Percentiles rank a stretch among this genome's conserved stretches.
phyloP scores from a whole-genome alignment of 108 stramenopile species.

The Cyclotella cryptica region DNA sequence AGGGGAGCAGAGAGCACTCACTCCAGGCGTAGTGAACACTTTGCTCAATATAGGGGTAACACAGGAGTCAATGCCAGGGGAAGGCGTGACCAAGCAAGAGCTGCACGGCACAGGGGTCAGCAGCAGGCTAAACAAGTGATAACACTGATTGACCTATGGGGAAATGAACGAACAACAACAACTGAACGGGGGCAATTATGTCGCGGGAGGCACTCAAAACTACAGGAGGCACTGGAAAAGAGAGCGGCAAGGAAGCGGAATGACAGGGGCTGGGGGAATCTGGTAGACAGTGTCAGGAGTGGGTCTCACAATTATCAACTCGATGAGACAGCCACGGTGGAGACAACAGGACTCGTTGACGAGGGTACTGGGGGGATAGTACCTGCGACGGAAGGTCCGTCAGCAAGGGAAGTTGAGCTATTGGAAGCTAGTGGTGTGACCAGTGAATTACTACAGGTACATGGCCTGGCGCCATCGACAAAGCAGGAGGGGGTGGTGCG shows the following conservation, averaged over 20 bases:
- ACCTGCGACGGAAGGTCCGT: no score
- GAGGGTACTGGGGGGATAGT: not conserved
- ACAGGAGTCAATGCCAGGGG: not conserved
- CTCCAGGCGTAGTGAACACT: conserved; percentile 19
- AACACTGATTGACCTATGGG: conserved; percentile 20
- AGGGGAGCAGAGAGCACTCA: not conserved
- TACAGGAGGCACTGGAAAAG: conserved; percentile 14
- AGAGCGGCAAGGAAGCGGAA: not conserved
- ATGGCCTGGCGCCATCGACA: not conserved
- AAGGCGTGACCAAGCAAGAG: not conserved
- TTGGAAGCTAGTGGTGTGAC: not conserved
- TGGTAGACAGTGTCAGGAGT: not conserved
- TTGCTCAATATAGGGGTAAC: no score
- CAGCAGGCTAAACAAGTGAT: not conserved
- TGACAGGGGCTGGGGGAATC: not conserved
- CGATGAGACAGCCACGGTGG: conserved; percentile 23
- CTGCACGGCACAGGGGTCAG: not conserved
- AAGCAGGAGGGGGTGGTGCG: not conserved
- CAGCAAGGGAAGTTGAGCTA: not conserved
- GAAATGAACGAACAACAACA: not conserved
- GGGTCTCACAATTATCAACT: no score
- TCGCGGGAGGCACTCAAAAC: not conserved
- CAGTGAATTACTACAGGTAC: not conserved
- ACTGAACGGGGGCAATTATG: conserved; percentile 10
- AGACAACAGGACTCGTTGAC: not conserved